Percentiles rank a stretch among this genome's conserved stretches.
Conservation (phyloP, 176 grass and related monocot genomes). For the Poa annua region DNA sequence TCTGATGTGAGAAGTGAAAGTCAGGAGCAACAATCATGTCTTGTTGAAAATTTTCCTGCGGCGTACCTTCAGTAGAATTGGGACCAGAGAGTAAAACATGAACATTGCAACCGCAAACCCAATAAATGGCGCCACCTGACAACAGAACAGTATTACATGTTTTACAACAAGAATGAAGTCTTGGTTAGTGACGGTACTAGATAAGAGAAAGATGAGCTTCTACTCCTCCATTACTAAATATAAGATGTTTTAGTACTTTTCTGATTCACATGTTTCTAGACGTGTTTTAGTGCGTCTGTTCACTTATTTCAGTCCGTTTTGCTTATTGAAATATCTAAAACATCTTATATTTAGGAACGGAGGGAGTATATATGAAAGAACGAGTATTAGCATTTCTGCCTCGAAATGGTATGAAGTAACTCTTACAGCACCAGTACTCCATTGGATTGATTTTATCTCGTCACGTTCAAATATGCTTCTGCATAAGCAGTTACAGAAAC, state of each 20-base stretch:
- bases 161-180: background rate
- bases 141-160: slow-evolving; percentile 5
- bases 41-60: background rate
- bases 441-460: slow-evolving; percentile 66
- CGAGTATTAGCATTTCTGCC: background rate
- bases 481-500: slow-evolving; percentile 30
- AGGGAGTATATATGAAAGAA: background rate
- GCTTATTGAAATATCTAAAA: no score
- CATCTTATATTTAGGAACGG: no score
- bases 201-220: background rate
- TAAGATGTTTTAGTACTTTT: no score
- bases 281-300: no score
- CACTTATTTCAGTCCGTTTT: no score
- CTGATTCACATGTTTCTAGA: no score
- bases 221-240: no score
- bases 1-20: background rate
- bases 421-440: slow-evolving; percentile 65
- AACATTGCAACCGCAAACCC: slow-evolving; percentile 71
- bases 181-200: background rate
- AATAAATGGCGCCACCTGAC: slow-evolving; percentile 58
- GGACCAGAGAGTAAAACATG: slow-evolving; percentile 67
- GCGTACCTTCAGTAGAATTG: slow-evolving; percentile 61
- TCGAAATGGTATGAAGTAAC: background rate
- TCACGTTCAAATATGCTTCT: slow-evolving; percentile 71
- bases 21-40: background rate